Conservation (phyloP, 2,329 filamentous ascomycete genomes). For the Aureobasidium melanogenum region DNA sequence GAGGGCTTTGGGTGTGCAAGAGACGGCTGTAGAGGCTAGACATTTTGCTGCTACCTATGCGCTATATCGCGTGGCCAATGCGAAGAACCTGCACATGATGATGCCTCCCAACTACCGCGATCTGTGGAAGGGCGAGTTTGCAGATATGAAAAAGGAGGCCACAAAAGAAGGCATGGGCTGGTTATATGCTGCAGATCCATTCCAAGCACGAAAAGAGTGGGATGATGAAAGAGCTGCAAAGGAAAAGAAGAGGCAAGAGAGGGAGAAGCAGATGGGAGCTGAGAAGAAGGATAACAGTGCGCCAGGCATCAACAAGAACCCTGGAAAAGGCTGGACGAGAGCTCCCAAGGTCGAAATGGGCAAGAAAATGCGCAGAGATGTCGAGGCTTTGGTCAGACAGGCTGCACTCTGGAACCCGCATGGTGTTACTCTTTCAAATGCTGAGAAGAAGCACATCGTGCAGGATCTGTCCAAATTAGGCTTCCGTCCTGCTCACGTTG, state of each 20-base stretch:
- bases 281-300: conserved; percentile 48
- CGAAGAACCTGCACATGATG: conserved; percentile 93
- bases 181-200: conserved; percentile 95
- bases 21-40: conserved; percentile 78
- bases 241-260: conserved; percentile 71
- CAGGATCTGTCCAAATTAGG: conserved; percentile 68
- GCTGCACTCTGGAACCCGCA: conserved; percentile 84
- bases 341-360: conserved; percentile 93
- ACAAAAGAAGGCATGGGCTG: conserved; percentile 67
- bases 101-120: conserved; percentile 83
- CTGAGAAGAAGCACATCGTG: conserved; percentile 52
- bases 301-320: conserved; percentile 23
- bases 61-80: conserved; percentile 84
- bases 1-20: conserved; percentile 59
- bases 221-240: conserved; percentile 67
- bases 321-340: conserved; percentile 63
- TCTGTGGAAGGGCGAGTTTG: conserved; percentile 84
- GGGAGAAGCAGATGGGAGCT: conserved; percentile 44
- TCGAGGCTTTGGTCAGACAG: conserved; percentile 70
- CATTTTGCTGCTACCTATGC: conserved; percentile 91
- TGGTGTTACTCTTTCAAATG: conserved; percentile 53
- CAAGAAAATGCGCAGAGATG: conserved; percentile 63
- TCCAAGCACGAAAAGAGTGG: conserved; percentile 67
- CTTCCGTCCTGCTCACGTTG: conserved; percentile 80
- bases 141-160: conserved; percentile 71